Conservation (phyloP, 164 flowering plant genomes). For the Dillenia suffruticosa region DNA sequence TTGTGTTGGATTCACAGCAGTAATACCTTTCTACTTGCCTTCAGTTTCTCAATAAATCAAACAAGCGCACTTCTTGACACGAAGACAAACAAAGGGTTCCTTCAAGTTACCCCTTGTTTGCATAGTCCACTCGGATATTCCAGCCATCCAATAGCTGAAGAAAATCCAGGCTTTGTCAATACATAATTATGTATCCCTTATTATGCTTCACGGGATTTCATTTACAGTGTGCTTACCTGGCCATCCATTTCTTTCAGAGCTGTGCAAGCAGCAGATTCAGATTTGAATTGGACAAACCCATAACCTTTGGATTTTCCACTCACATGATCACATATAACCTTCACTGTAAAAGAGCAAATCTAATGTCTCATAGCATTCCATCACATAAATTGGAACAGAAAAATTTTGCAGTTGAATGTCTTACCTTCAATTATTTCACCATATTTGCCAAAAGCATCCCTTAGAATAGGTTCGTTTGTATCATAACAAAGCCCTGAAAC, state of each 20-base stretch:
- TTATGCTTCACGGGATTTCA: background rate
- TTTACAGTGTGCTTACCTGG: slow-evolving; percentile 26
- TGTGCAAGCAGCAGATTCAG: slow-evolving; percentile 35
- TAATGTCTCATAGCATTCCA: background rate
- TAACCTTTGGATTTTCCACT: slow-evolving; percentile 61
- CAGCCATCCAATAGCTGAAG: slow-evolving; percentile 59
- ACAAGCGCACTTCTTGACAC: no score
- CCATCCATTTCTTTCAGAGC: slow-evolving; percentile 62
- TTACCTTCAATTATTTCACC: slow-evolving; percentile 67
- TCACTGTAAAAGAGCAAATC: slow-evolving; percentile 28
- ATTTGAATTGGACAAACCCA: slow-evolving; percentile 56
- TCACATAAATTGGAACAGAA: background rate
- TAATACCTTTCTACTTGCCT: no score
- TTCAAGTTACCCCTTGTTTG: slow-evolving; percentile 21
- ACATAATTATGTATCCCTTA: background rate
- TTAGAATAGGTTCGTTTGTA: slow-evolving; percentile 59
- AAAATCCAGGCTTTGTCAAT: background rate
- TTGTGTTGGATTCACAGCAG: no score
- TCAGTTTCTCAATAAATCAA: no score
- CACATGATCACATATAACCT: slow-evolving; percentile 54
- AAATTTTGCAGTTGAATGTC: background rate
- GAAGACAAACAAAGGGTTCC: no score
- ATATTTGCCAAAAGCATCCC: slow-evolving; percentile 39
- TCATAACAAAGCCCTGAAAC: slow-evolving; percentile 62
- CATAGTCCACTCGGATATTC: slow-evolving; percentile 47